phyloP scores from a whole-genome alignment of 2,329 filamentous ascomycete genomes.

The Apiospora hydei region DNA sequence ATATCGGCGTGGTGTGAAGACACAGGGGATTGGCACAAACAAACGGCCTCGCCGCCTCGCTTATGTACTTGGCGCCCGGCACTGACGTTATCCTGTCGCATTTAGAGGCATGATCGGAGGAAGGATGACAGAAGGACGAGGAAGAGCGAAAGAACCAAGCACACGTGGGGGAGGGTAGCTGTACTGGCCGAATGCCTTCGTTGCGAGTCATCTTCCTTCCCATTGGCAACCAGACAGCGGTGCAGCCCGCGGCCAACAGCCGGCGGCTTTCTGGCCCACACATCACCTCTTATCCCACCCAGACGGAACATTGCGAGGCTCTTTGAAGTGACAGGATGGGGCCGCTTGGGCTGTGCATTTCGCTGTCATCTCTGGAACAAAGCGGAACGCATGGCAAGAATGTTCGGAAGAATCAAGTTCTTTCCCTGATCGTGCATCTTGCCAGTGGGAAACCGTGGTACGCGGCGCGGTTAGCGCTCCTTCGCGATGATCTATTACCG shows the following conservation, averaged over 20 bases:
- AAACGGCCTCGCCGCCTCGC: background rate
- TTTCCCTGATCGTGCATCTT: background rate
- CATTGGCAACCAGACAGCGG: background rate
- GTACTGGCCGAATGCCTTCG: background rate
- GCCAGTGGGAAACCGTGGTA: slow-evolving; percentile 3
- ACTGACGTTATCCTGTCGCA: background rate
- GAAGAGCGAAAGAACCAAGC: background rate
- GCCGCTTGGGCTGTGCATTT: slow-evolving; percentile 2
- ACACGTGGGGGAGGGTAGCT: background rate
- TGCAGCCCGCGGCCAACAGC: slow-evolving; percentile 2
- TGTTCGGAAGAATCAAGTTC: slow-evolving; percentile 12
- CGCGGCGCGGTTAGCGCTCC: background rate
- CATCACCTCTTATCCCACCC: slow-evolving; percentile 3
- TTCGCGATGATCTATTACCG: slow-evolving; percentile 16
- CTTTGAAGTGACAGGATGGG: background rate
- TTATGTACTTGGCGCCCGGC: background rate
- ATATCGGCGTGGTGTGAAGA: background rate
- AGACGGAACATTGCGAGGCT: slow-evolving; percentile 8
- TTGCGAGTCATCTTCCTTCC: slow-evolving; percentile 16
- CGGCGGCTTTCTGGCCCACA: slow-evolving; percentile 10
- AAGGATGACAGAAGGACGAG: background rate
- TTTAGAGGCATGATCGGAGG: background rate
- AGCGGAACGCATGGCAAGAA: slow-evolving; percentile 3
- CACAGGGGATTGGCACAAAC: background rate
- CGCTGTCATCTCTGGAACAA: background rate